Evolutionary conservation across 1,139 yeast genomes (phyloP).

Genomic region (Hanseniaspora gamundiae): DNA sequence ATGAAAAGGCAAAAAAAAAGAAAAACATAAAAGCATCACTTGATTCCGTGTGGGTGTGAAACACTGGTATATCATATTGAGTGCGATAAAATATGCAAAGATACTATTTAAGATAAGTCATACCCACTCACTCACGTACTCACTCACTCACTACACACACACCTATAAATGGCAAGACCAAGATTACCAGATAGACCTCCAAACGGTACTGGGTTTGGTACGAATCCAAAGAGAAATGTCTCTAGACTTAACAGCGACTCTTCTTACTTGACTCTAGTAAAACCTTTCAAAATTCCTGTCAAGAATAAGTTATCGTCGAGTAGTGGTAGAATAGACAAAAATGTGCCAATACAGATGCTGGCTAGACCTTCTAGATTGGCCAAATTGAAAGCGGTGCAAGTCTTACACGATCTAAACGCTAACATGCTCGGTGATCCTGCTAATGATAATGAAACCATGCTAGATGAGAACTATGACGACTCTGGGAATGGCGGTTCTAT

Average conservation of each 20-base stretch:
- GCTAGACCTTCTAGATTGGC: slow-evolving; percentile 26
- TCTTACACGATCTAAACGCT: slow-evolving; percentile 19
- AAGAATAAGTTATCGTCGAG: slow-evolving; percentile 7
- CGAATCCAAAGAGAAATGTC: slow-evolving; percentile 23
- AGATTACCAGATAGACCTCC: slow-evolving; percentile 25
- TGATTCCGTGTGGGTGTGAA: too few species aligned
- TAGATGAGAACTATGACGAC: slow-evolving; percentile 29
- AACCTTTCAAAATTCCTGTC: slow-evolving; percentile 36
- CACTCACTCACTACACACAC: not conserved
- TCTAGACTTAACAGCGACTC: slow-evolving; percentile 17
- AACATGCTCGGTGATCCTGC: slow-evolving; percentile 31
- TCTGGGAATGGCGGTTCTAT: slow-evolving; percentile 7
- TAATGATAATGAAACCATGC: slow-evolving; percentile 22
- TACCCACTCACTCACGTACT: too few species aligned
- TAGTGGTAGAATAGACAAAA: slow-evolving; percentile 1
- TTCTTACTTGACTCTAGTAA: slow-evolving; percentile 25
- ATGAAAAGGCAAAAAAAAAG: too few species aligned
- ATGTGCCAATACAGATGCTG: not conserved
- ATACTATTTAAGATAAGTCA: too few species aligned
- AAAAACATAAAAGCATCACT: too few species aligned
- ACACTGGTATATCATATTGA: too few species aligned
- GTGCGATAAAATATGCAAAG: too few species aligned
- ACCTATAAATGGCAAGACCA: slow-evolving; percentile 17
- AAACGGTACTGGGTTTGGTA: slow-evolving; percentile 27
- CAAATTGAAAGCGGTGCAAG: slow-evolving; percentile 30